Evolutionary conservation across 768 basidiomycete genomes (phyloP).

Genomic region (Kwoniella mangroviensis): DNA sequence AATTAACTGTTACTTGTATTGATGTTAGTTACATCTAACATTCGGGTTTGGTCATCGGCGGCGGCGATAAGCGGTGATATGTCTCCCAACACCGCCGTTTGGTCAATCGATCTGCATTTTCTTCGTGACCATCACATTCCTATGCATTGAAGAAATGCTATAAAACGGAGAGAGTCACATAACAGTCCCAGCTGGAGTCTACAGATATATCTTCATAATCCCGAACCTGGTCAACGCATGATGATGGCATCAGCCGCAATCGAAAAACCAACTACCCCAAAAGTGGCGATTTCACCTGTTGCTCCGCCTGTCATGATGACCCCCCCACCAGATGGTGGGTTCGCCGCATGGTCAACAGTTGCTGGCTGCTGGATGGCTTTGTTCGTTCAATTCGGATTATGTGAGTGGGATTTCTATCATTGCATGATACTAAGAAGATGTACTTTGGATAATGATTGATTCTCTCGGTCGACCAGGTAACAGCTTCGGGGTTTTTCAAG

Average conservation of each 20-base stretch:
- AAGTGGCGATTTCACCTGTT: not conserved
- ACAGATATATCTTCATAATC: too few relatives aligned
- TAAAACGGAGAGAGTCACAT: too few relatives aligned
- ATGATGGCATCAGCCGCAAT: not conserved
- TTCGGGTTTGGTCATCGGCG: too few relatives aligned
- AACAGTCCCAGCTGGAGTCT: too few relatives aligned
- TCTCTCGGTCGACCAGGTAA: constrained; percentile 4
- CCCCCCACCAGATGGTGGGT: constrained; percentile 11
- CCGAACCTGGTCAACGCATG: not conserved
- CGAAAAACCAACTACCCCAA: not conserved
- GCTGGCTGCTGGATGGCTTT: constrained; percentile 6
- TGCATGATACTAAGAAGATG: not conserved
- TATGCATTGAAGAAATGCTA: not conserved
- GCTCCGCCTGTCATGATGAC: not conserved
- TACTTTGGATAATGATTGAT: too few relatives aligned
- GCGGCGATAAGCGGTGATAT: too few relatives aligned
- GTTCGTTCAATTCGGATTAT: constrained; percentile 13
- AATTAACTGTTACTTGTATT: too few relatives aligned
- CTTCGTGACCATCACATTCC: not conserved
- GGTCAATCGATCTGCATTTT: too few relatives aligned
- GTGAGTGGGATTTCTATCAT: not conserved
- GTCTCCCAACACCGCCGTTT: too few relatives aligned
- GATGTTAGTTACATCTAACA: too few relatives aligned
- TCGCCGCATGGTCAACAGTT: constrained; percentile 2
- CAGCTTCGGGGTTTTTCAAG: constrained; percentile 28